These are phyloP conservation scores for Pulveroboletus frians DNA, from an alignment of 768 basidiomycete genomes.

Conservation along the genomic window DNA sequence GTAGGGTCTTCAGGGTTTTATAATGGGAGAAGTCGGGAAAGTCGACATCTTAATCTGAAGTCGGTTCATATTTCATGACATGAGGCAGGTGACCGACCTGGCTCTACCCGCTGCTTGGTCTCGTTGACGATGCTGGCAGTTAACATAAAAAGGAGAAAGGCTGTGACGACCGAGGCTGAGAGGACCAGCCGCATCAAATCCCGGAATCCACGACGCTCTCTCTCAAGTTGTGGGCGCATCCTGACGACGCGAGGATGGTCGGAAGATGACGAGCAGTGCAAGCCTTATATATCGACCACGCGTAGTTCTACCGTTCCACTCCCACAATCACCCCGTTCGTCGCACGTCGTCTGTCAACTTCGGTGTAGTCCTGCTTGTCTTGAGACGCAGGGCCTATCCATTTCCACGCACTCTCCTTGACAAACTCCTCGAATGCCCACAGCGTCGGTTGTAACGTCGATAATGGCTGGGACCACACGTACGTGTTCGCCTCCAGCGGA, in stretches of 20 bases:
- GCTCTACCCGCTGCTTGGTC: slow-evolving; percentile 1
- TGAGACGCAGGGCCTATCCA: slow-evolving; percentile 54
- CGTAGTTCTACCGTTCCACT: neutral
- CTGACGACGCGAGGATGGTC: too few relatives aligned
- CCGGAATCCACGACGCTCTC: neutral
- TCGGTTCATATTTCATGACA: neutral
- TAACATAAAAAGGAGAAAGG: slow-evolving; percentile 44
- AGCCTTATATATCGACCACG: neutral
- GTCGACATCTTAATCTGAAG: neutral
- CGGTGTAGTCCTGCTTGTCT: slow-evolving; percentile 39
- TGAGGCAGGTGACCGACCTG: slow-evolving; percentile 6
- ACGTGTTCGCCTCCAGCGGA: slow-evolving; percentile 57
- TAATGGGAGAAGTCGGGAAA: slow-evolving; percentile 57
- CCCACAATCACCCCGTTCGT: slow-evolving; percentile 29
- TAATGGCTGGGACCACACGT: slow-evolving; percentile 54
- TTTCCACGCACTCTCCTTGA: slow-evolving; percentile 67
- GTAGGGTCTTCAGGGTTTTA: slow-evolving; percentile 37
- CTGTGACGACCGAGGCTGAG: slow-evolving; percentile 34
- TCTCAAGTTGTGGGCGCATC: neutral
- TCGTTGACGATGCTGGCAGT: slow-evolving; percentile 28
- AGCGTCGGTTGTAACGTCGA: slow-evolving; percentile 47
- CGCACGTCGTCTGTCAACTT: slow-evolving; percentile 48
- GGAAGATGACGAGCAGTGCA: too few relatives aligned
- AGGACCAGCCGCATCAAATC: slow-evolving; percentile 9
- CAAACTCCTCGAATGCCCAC: slow-evolving; percentile 84